Evolutionary conservation across 1,284 basidiomycete species (phyloP).

Genomic region (Microbotryomycetes sp.): DNA sequence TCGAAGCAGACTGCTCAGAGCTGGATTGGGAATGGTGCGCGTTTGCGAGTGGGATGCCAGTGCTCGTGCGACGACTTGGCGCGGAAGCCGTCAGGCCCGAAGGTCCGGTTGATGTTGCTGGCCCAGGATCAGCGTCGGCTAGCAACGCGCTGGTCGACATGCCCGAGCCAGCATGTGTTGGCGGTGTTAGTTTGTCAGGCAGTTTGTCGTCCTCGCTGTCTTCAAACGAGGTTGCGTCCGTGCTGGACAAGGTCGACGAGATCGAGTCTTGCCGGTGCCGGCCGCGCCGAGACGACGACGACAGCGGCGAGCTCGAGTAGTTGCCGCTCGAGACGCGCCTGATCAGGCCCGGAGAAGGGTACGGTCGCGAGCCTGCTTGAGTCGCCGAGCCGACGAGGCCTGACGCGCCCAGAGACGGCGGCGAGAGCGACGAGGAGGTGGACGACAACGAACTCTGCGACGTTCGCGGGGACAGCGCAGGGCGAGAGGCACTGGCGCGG

Average conservation of each 20-base stretch:
- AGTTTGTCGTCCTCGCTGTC: constrained; percentile 17
- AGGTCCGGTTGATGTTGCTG: background rate
- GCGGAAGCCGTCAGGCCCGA: background rate
- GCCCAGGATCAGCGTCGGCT: background rate
- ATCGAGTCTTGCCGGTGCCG: constrained; percentile 18
- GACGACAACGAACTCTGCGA: background rate
- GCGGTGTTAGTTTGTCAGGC: background rate
- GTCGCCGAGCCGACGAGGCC: background rate
- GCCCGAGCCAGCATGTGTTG: too few species aligned
- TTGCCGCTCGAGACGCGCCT: background rate
- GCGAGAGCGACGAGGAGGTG: background rate
- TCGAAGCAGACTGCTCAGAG: background rate
- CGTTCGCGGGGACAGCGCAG: background rate
- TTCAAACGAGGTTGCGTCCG: constrained; percentile 22
- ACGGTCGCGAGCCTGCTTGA: background rate
- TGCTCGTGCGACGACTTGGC: background rate
- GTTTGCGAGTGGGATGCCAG: background rate
- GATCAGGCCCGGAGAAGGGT: background rate
- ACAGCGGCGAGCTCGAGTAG: background rate
- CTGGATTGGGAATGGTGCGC: background rate
- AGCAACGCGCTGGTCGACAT: background rate
- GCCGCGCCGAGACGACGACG: background rate
- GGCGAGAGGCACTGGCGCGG: background rate
- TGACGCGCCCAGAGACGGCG: background rate
- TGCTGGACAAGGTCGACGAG: constrained; percentile 23